Percentiles rank a stretch among this genome's conserved stretches.
phyloP scores from a whole-genome alignment of 805 yeast genomes.

The Grigorovia transvaalensis region DNA sequence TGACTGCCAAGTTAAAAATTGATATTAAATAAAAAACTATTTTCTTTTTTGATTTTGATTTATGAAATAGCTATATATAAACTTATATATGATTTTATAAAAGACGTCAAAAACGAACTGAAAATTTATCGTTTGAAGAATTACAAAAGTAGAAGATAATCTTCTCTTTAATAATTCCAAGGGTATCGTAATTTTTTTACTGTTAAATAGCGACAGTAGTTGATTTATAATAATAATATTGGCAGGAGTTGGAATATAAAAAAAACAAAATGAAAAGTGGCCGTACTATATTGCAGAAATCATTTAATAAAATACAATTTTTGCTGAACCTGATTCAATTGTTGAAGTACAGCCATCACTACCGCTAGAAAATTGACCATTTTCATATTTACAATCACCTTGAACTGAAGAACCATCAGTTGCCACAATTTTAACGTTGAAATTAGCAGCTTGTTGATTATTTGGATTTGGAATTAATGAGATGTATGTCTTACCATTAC shows the following conservation, averaged over 20 bases:
- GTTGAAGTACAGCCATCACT: conserved; percentile 75
- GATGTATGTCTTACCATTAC: conserved; percentile 62
- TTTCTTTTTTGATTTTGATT: too few relatives aligned
- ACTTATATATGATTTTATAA: too few relatives aligned
- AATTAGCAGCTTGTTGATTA: conserved; percentile 59
- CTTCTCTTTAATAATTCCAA: too few relatives aligned
- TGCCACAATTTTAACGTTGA: conserved; percentile 69
- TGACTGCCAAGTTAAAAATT: too few relatives aligned
- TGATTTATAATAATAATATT: too few relatives aligned
- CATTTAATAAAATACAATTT: conserved; percentile 46
- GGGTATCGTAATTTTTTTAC: too few relatives aligned
- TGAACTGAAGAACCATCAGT: conserved; percentile 50
- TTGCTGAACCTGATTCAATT: conserved; percentile 48
- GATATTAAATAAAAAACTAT: too few relatives aligned
- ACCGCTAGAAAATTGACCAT: conserved; percentile 58
- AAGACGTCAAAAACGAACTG: too few relatives aligned
- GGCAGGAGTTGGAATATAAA: not conserved
- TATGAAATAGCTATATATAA: too few relatives aligned
- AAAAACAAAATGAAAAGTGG: not conserved
- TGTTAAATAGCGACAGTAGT: too few relatives aligned
- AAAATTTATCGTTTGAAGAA: too few relatives aligned
- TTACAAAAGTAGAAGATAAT: too few relatives aligned
- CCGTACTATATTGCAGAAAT: not conserved
- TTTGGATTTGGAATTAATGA: conserved; percentile 94
- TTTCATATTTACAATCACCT: conserved; percentile 72